A percentile compares a stretch with the other conserved stretches of the same genome.
phyloP scores from a whole-genome alignment of 768 basidiomycete genomes.

The Lactarius akahatsu region DNA sequence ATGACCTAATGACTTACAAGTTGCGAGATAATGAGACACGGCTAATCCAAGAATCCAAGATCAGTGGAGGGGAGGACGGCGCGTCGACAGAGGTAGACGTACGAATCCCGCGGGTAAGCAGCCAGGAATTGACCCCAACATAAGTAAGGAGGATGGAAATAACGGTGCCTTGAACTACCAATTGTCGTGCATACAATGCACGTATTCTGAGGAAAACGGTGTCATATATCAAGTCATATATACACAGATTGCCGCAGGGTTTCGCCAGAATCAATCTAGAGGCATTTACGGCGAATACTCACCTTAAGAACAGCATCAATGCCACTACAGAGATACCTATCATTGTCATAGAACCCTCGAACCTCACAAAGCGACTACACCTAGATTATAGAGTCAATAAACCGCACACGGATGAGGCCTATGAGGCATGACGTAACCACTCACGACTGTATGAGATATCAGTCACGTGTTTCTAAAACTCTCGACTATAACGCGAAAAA shows the following conservation, averaged over 20 bases:
- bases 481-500: background rate
- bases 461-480: background rate
- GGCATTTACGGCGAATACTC: conserved; percentile 16
- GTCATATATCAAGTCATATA: background rate
- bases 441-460: background rate
- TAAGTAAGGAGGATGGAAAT: conserved; percentile 41
- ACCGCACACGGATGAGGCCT: background rate
- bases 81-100: conserved; percentile 28
- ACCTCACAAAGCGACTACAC: conserved; percentile 36
- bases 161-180: conserved; percentile 34
- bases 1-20: conserved; percentile 11
- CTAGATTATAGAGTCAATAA: background rate
- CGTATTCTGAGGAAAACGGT: conserved; percentile 30
- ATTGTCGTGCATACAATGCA: conserved; percentile 34
- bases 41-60: conserved; percentile 1
- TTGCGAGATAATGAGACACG: conserved; percentile 10
- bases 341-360: conserved; percentile 46
- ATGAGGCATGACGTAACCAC: background rate
- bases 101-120: conserved; percentile 54
- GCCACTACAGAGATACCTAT: conserved; percentile 53
- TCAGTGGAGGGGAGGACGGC: background rate
- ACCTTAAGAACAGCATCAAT: conserved; percentile 60
- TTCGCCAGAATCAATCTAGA: background rate
- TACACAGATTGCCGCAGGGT: background rate
- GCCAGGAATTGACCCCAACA: conserved; percentile 51